These are phyloP conservation scores for Trichoderma hamatum DNA, from an alignment of 2,329 filamentous ascomycete genomes.

Conservation along the genomic window DNA sequence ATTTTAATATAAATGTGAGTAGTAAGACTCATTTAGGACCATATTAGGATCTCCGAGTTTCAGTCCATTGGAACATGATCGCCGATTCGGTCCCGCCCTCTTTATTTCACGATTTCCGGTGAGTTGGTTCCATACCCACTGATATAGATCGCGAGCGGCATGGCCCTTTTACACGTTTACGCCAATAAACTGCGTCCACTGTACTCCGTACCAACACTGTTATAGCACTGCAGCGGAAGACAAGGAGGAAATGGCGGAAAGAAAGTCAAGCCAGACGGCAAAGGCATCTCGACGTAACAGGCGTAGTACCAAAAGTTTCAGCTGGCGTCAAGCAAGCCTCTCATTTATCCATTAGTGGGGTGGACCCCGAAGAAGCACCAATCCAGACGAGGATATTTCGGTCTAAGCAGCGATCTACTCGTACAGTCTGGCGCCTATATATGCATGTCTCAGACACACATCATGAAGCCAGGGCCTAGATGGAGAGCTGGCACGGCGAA, in stretches of 20 bases:
- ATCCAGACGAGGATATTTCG: constrained; percentile 6
- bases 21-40: background rate
- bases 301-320: constrained; percentile 26
- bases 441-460: constrained; percentile 25
- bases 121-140: background rate
- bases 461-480: constrained; percentile 8
- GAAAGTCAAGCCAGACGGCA: background rate
- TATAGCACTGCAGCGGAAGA: background rate
- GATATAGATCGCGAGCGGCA: background rate
- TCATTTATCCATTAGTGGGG: constrained; percentile 21
- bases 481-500: constrained; percentile 16
- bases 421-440: constrained; percentile 20
- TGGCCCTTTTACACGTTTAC: background rate
- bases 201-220: background rate
- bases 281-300: constrained; percentile 36
- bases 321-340: constrained; percentile 27
- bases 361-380: constrained; percentile 18
- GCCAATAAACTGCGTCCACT: background rate
- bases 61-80: background rate
- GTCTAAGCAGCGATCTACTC: constrained; percentile 23
- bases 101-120: background rate
- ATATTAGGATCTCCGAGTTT: constrained; percentile 3
- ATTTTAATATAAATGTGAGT: background rate
- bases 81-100: background rate
- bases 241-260: background rate